Conservation (phyloP, 495 filamentous ascomycete species). For the Chaetomium tenue region DNA sequence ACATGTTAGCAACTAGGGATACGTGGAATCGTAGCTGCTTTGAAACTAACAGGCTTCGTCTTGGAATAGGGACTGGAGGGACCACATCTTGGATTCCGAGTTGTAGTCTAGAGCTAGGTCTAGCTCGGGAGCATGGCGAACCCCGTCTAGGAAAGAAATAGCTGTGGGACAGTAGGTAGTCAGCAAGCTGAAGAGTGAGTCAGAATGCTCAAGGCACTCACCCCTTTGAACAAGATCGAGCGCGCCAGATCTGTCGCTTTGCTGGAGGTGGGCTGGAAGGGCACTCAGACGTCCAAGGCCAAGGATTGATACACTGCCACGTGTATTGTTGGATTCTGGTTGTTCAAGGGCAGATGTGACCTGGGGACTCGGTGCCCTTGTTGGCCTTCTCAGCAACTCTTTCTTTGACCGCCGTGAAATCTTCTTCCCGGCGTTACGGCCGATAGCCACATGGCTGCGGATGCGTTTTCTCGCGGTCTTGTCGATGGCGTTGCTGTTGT, state of each 20-base stretch:
- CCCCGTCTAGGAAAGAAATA: background rate
- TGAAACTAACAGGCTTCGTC: background rate
- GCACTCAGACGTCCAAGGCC: background rate
- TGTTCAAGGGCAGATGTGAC: background rate
- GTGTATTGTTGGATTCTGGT: background rate
- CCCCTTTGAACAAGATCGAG: background rate
- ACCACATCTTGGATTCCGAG: background rate
- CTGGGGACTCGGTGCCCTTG: background rate
- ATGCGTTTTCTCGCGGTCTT: background rate
- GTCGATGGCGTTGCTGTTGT: background rate
- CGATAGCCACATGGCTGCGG: constrained; percentile 9
- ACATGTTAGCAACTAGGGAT: background rate
- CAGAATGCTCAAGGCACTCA: background rate
- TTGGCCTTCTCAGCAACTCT: background rate
- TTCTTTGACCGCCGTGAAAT: background rate
- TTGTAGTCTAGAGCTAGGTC: constrained; percentile 4
- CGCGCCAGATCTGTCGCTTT: background rate
- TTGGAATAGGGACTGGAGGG: background rate
- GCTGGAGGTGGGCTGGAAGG: background rate
- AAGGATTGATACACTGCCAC: background rate
- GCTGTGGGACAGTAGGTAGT: background rate
- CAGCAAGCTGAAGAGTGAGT: background rate
- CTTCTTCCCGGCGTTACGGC: constrained; percentile 7
- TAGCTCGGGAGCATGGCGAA: constrained; percentile 1
- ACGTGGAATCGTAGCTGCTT: too few relatives aligned